Evolutionary conservation across 805 yeast genomes (phyloP), one percentile per base, ranked within the genome.

Genomic region (Priceomyces medius): DNA sequence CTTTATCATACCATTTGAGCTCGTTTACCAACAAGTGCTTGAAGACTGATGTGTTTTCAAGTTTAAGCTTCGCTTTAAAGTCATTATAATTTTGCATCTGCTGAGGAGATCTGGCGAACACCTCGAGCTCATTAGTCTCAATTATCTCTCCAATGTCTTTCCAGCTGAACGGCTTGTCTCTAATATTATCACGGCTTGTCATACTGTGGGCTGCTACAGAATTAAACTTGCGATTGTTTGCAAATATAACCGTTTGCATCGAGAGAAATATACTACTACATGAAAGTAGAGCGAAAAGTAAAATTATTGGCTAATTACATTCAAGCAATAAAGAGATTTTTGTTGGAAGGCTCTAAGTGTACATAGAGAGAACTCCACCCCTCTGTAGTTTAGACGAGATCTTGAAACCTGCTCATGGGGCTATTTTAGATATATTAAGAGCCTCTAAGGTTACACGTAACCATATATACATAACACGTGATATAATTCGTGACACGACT

Each of bases 1-100:
- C 64, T 3, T 48, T 43, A 14, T 61, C 56, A 8, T 65, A 56
- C 90, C 90, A 83, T 3, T 62, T 40, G 36, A 83, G 63, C 48
- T 77, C 73, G 28, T 65, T 56, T 7, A 63, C 56, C 33, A 83
- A 52, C 19, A 84, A 59, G 49, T 71, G 74, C 33, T 78, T 72
- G 41, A 73, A 73, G 17, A 82, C 66, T 10, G 75, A 64, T 2
- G 70, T 54, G 8, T 67, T 58, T 4, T 60, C 40, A 0, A 48
- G 46, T 20, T 53, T 51, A 16, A 83, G 59, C 8, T 54, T 41
- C 8, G 53, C 50, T 50, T 80, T 81, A 54, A 77, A 80, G 6
- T 49, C 52, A 8, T 60, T 55, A 50, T 84, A 83, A 39, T 54
- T 53, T 3, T 61, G 58, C n/a, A 77, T 65, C 24, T 64, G 68